Percentiles rank a stretch among this genome's conserved stretches.
Conservation (phyloP, 169 alveolate genomes). For the Besnoitia besnoiti region DNA sequence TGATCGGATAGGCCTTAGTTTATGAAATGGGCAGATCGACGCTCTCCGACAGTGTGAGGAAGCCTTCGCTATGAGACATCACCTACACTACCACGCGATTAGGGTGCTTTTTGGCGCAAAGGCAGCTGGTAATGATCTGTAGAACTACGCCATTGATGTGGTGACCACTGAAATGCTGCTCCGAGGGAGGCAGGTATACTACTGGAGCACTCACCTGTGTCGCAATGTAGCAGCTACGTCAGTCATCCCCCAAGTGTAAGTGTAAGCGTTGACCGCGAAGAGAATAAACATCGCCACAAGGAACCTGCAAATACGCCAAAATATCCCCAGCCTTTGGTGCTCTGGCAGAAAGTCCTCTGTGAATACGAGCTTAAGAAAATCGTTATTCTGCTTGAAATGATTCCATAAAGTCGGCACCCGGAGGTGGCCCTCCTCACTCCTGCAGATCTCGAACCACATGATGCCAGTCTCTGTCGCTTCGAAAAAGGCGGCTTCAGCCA, state of each 20-base stretch:
- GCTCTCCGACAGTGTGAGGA: no score
- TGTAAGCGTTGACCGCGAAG: constrained; percentile 58
- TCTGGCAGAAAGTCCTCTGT: constrained; percentile 70
- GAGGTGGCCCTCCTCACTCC: constrained; percentile 61
- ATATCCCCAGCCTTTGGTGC: constrained; percentile 64
- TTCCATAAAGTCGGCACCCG: constrained; percentile 72
- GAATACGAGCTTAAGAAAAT: constrained; percentile 63
- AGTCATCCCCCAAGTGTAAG: constrained; percentile 27
- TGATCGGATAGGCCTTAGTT: no score
- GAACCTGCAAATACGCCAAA: constrained; percentile 70
- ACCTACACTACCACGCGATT: no score
- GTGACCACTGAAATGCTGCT: background rate
- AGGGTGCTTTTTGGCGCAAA: no score
- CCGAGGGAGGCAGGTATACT: background rate
- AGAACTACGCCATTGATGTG: no score
- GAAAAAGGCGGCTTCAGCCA: no score
- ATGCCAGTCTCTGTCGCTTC: background rate
- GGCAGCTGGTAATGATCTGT: no score
- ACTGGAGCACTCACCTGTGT: constrained; percentile 4
- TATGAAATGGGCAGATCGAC: no score
- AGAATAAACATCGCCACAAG: constrained; percentile 64
- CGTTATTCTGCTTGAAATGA: constrained; percentile 76
- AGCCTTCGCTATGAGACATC: no score
- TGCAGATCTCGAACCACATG: constrained; percentile 38
- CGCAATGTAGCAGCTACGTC: background rate